These are phyloP conservation scores for Escovopsis sp. DNA, from an alignment of 2,329 filamentous ascomycete genomes.

Conservation along the genomic window DNA sequence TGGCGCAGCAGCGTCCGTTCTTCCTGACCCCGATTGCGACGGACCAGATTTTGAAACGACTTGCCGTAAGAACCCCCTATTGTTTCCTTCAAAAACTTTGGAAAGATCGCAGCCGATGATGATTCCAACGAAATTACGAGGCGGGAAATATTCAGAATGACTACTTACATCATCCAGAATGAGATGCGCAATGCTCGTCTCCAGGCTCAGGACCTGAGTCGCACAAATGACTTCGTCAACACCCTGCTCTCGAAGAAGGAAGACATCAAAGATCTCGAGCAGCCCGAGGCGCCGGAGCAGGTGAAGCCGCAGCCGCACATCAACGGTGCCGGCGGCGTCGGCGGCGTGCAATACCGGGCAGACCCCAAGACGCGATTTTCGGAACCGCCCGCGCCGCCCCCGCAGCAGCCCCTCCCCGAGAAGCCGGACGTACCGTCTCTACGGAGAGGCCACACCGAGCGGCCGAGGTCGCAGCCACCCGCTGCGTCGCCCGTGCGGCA, in stretches of 20 bases:
- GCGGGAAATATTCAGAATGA: too few species aligned
- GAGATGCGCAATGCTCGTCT: constrained; percentile 84
- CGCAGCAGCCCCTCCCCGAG: constrained; percentile 82
- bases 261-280: constrained; percentile 41
- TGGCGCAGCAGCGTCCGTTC: constrained; percentile 65
- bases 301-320: constrained; percentile 13
- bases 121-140: too few species aligned
- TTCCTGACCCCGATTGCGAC: constrained; percentile 83
- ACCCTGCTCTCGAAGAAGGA: constrained; percentile 57
- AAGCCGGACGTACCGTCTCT: constrained; percentile 71
- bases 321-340: constrained; percentile 27
- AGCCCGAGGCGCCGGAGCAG: constrained; percentile 32
- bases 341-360: constrained; percentile 40
- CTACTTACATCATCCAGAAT: too few species aligned
- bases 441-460: constrained; percentile 62
- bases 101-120: too few species aligned
- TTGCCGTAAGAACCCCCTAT: constrained; percentile 16
- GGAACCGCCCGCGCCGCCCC: constrained; percentile 83
- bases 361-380: constrained; percentile 78
- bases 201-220: constrained; percentile 70
- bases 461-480: constrained; percentile 41
- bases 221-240: constrained; percentile 69
- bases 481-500: constrained; percentile 44
- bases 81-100: too few species aligned
- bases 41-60: constrained; percentile 74